A percentile compares a stretch with the other conserved stretches of the same genome.
Conservation (phyloP, 352 stramenopile genomes). For the Globisporangium paroecandrum region DNA sequence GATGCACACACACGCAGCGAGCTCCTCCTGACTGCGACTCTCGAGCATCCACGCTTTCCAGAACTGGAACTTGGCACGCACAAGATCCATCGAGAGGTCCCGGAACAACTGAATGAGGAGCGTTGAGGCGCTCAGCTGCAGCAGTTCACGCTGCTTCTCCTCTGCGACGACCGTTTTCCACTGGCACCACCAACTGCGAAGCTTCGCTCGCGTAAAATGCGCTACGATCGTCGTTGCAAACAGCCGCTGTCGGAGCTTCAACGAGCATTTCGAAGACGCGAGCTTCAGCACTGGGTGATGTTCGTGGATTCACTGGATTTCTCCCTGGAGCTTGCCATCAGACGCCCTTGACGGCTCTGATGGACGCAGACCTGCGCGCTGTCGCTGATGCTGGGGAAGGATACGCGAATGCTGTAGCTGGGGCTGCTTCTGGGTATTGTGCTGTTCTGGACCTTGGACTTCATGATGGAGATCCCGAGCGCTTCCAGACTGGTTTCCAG, state of each 20-base stretch:
- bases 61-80: constrained; percentile 16
- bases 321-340: constrained; percentile 21
- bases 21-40: constrained; percentile 22
- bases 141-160: constrained; percentile 21
- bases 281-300: constrained; percentile 57
- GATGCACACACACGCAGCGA: constrained; percentile 36
- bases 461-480: constrained; percentile 1
- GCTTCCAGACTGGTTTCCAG: constrained; percentile 6
- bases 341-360: neutral
- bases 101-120: constrained; percentile 30
- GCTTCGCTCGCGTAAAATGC: constrained; percentile 21
- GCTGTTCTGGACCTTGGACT: neutral
- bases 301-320: constrained; percentile 63
- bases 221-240: constrained; percentile 34
- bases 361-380: constrained; percentile 7
- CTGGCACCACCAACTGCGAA: constrained; percentile 23
- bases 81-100: constrained; percentile 14
- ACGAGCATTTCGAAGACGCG: constrained; percentile 42
- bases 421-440: neutral
- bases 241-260: constrained; percentile 33
- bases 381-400: too few species aligned
- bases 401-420: constrained; percentile 7
- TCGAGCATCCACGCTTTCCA: constrained; percentile 24
- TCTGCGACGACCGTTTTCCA: constrained; percentile 33
- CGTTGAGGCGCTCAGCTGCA: constrained; percentile 25